phyloP scores from a whole-genome alignment of 108 stramenopile genomes.

The Pinguiococcus pyrenoidosus region DNA sequence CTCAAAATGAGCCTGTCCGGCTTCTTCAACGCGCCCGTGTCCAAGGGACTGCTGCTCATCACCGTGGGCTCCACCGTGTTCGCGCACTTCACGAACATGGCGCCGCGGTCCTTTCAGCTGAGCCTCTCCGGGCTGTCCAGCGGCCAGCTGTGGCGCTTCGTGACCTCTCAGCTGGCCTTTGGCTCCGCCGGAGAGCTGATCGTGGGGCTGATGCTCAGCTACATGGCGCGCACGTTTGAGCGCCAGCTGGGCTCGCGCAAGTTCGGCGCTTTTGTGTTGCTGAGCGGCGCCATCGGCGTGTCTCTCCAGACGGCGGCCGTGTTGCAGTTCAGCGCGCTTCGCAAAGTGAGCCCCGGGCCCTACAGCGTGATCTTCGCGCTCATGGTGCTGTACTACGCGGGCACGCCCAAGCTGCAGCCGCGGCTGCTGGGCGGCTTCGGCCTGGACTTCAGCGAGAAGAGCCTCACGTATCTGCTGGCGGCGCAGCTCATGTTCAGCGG shows the following conservation, averaged over 20 bases:
- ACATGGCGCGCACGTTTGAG: constrained; percentile 5
- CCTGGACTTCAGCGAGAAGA: constrained; percentile 13
- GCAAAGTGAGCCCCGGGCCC: constrained; percentile 8
- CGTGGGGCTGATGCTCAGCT: background rate
- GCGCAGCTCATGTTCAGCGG: constrained; percentile 3
- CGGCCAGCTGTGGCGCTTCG: too few species aligned
- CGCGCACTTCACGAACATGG: too few species aligned
- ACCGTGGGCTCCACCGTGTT: too few species aligned
- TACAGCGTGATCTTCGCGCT: constrained; percentile 6
- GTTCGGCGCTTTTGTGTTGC: constrained; percentile 6
- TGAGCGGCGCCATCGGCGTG: background rate
- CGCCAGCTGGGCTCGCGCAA: constrained; percentile 4
- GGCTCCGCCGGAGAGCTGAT: background rate
- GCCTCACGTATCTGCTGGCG: constrained; percentile 4
- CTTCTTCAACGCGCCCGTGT: too few species aligned
- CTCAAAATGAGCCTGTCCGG: too few species aligned
- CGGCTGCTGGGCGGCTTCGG: constrained; percentile 2
- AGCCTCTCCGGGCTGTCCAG: too few species aligned
- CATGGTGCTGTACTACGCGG: constrained; percentile 15
- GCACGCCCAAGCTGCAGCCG: constrained; percentile 1
- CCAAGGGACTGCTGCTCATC: too few species aligned
- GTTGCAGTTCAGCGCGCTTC: constrained; percentile 9
- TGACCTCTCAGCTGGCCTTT: background rate
- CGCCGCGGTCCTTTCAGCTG: too few species aligned
- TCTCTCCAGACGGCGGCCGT: constrained; percentile 6